These are phyloP conservation scores for Daedaleopsis sinensis DNA, from an alignment of 768 basidiomycete species.

Conservation along the genomic window DNA sequence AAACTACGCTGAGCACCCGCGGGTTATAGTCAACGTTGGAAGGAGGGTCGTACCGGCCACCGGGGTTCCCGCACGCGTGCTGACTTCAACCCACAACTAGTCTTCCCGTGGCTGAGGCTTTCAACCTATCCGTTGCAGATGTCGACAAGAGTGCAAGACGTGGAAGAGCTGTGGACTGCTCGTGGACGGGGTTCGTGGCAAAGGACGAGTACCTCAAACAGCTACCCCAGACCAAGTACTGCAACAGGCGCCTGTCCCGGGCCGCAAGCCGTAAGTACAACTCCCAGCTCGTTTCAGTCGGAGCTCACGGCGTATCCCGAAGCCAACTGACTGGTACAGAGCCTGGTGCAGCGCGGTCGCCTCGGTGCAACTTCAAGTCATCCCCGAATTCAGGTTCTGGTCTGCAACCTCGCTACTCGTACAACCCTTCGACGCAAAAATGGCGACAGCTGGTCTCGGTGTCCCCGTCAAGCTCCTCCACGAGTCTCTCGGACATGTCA, in stretches of 20 bases:
- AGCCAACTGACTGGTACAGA: neutral
- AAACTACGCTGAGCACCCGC: too few species aligned
- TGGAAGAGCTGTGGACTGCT: too few species aligned
- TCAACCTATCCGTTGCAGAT: too few species aligned
- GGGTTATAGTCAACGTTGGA: neutral
- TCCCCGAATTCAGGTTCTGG: neutral
- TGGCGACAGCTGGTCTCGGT: slow-evolving; percentile 69
- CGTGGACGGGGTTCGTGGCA: neutral
- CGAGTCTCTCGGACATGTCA: slow-evolving; percentile 93
- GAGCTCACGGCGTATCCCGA: neutral
- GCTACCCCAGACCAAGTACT: neutral
- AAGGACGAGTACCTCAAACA: neutral
- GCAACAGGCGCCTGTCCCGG: neutral
- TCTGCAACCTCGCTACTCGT: neutral
- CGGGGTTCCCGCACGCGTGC: too few species aligned
- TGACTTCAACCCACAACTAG: too few species aligned
- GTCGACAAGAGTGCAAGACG: too few species aligned
- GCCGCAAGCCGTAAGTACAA: neutral
- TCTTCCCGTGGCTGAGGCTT: too few species aligned
- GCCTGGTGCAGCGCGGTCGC: slow-evolving; percentile 12
- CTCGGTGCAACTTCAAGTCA: slow-evolving; percentile 9
- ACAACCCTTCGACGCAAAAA: slow-evolving; percentile 21
- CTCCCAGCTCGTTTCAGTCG: neutral
- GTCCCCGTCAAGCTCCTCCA: slow-evolving; percentile 97
- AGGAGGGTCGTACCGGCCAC: neutral